Evolutionary conservation across 495 filamentous ascomycete species (phyloP), one percentile per base, ranked within the genome.

Genomic region (Astrothelium subdiscretum): DNA sequence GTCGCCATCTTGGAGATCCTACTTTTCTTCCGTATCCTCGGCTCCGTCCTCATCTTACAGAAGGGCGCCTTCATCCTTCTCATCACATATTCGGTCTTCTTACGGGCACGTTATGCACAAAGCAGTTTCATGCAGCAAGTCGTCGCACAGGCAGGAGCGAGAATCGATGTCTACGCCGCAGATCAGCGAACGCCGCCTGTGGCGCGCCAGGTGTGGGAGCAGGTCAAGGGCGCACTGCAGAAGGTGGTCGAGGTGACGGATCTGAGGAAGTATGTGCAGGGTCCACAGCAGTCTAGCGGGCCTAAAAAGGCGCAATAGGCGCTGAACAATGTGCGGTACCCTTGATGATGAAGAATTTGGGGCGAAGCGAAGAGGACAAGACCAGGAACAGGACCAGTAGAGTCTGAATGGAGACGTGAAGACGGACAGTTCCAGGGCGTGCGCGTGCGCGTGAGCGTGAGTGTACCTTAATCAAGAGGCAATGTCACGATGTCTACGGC

Each of bases 21-120:
- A 86, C 84, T 97, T 62, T 91, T 91, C 84, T 78, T 87, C 74
- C 91, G 95, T 69, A 73, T 98, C 61, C 74, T 92, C 59, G 75
- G 88, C 22, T 85, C 87, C 35, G 88, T 87, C 58, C 74, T 97
- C 61, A 80, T 91, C 64, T 97, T 97, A 82, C 83, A 84, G 76
- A 88, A 87, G 74, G 87, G 91, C 61, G 91, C 88, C 71, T 96
- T 92, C 89, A 82, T 97, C 71, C 79, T 97, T 31, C 71, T 97
- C 40, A 73, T 79, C 54, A 70, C 94, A 75, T 98, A 97, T 81
- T 87, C 91, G 67, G 81, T 84, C 67, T 98, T 98, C 84, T 85
- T 97, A 73, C 89, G 94, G 59, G 86, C 91, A 38, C 83, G 94
- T 67, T 91, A 86, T 74, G 81, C 89, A 62, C 95, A 97, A 81